Evolutionary conservation across 768 basidiomycete species (phyloP).

Genomic region (Boletus barrowsii): DNA sequence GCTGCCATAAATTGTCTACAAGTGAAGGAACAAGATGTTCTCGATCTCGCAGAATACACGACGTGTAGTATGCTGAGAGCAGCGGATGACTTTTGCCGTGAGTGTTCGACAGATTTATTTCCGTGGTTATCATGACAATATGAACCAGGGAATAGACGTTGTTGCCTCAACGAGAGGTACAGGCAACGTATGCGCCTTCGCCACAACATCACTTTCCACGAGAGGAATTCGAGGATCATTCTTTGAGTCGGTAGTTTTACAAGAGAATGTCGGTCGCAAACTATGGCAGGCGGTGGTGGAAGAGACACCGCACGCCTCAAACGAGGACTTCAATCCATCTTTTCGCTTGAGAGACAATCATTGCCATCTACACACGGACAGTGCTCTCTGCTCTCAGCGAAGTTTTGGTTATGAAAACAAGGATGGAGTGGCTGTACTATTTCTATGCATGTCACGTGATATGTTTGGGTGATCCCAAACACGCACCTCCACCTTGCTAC

Average conservation of each 20-base stretch:
- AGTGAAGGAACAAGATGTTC: conserved; percentile 52
- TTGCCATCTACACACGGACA: conserved; percentile 16
- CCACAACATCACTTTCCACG: conserved; percentile 21
- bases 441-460: conserved; percentile 25
- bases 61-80: conserved; percentile 43
- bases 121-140: background rate
- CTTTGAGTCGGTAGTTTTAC: conserved; percentile 8
- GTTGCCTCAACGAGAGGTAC: conserved; percentile 57
- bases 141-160: conserved; percentile 40
- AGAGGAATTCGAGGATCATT: conserved; percentile 15
- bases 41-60: conserved; percentile 46
- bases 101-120: conserved; percentile 23
- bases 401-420: background rate
- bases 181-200: conserved; percentile 46
- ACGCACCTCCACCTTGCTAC: background rate
- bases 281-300: conserved; percentile 65
- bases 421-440: background rate
- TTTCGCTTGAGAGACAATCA: conserved; percentile 27
- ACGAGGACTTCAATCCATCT: conserved; percentile 53
- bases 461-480: background rate
- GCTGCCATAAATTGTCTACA: conserved; percentile 57
- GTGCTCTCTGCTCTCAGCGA: conserved; percentile 25
- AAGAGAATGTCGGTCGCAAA: conserved; percentile 32
- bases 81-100: conserved; percentile 52
- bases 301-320: conserved; percentile 64